A percentile compares a stretch with the other conserved stretches of the same genome.
Conservation (phyloP, 306 rosid species). For the Vigna angularis region DNA sequence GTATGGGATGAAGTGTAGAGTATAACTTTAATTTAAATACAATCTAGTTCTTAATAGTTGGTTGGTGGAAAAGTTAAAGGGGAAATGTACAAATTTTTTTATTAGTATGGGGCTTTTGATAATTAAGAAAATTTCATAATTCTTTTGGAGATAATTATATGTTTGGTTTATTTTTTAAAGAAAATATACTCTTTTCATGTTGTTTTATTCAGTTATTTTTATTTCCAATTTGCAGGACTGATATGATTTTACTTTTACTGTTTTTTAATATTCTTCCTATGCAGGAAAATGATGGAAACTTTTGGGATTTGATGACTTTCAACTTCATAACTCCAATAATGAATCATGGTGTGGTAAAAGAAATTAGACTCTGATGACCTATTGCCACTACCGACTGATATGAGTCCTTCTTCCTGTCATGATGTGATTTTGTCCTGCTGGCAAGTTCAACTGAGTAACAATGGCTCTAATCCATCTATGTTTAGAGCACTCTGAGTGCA, state of each 20-base stretch:
- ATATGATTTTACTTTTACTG: constrained; percentile 38
- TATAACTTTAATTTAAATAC: constrained; percentile 25
- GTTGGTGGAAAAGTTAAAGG: constrained; percentile 16
- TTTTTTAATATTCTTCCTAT: constrained; percentile 44
- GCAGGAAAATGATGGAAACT: constrained; percentile 57
- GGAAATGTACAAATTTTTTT: constrained; percentile 8
- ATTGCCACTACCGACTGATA: constrained; percentile 72
- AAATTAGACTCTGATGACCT: constrained; percentile 80
- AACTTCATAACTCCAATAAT: constrained; percentile 75
- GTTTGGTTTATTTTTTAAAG: not conserved
- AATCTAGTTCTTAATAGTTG: constrained; percentile 7
- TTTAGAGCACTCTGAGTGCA: constrained; percentile 82
- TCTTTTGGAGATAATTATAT: constrained; percentile 3
- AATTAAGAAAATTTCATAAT: not conserved
- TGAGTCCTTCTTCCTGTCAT: constrained; percentile 78
- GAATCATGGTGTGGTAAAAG: constrained; percentile 73
- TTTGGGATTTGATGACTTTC: constrained; percentile 79
- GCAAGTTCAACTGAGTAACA: constrained; percentile 62
- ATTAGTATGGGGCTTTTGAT: constrained; percentile 5
- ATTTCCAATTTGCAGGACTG: constrained; percentile 37
- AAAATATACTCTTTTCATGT: constrained; percentile 25
- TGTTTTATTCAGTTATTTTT: constrained; percentile 24
- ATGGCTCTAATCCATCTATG: constrained; percentile 66
- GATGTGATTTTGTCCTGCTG: constrained; percentile 66
- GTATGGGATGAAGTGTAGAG: constrained; percentile 13